Conservation (phyloP, 2,329 filamentous ascomycete genomes). For the Ceratocystis huliohia region DNA sequence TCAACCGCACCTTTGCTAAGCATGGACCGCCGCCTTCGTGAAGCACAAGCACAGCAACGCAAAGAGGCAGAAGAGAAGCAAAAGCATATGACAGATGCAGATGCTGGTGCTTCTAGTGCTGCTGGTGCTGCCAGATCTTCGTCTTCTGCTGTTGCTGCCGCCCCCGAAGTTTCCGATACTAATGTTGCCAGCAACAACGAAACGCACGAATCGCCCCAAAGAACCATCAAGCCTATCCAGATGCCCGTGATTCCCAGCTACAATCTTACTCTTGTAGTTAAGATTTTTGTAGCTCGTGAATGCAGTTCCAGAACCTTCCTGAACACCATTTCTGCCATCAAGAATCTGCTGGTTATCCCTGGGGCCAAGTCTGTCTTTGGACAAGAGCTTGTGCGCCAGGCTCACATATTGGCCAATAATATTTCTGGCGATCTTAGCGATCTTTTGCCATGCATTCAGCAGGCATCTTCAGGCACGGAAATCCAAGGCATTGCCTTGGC, state of each 20-base stretch:
- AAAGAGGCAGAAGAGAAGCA: constrained; percentile 20
- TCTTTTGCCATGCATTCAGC: constrained; percentile 72
- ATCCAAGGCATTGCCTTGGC: constrained; percentile 87
- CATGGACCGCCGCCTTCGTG: constrained; percentile 71
- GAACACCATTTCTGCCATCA: constrained; percentile 96
- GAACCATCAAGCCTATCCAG: constrained; percentile 50
- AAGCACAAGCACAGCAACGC: constrained; percentile 46
- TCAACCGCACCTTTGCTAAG: constrained; percentile 78
- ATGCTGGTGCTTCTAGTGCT: constrained; percentile 3
- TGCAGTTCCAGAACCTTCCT: constrained; percentile 97
- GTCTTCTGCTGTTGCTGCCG: constrained; percentile 16
- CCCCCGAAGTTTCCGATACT: constrained; percentile 24
- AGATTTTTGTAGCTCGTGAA: constrained; percentile 88
- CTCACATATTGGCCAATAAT: constrained; percentile 68
- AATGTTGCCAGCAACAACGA: constrained; percentile 29
- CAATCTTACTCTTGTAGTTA: constrained; percentile 87
- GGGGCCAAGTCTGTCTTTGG: constrained; percentile 83
- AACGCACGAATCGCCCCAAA: constrained; percentile 31
- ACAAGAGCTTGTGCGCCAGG: constrained; percentile 80
- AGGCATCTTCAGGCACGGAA: constrained; percentile 78
- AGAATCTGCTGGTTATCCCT: constrained; percentile 87
- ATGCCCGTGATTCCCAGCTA: constrained; percentile 77
- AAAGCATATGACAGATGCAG: constrained; percentile 15
- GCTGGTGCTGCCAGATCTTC: not conserved
- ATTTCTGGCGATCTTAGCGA: constrained; percentile 77